These are phyloP conservation scores for Sporisorium graminicola DNA, from an alignment of 1,284 basidiomycete genomes.

Conservation along the genomic window DNA sequence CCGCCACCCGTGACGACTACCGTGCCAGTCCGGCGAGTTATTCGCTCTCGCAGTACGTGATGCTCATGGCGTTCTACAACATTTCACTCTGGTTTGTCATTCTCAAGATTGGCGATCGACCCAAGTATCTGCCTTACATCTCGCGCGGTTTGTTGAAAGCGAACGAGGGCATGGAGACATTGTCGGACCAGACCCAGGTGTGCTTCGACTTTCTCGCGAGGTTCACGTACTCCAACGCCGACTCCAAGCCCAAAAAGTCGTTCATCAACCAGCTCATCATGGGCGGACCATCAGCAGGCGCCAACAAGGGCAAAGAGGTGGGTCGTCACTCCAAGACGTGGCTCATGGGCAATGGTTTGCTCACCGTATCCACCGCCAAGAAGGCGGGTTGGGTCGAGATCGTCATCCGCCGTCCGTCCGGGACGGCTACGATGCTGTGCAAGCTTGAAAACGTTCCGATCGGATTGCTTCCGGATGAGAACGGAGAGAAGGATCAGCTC, in stretches of 20 bases:
- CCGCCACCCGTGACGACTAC: constrained; percentile 61
- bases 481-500: constrained; percentile 76
- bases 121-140: constrained; percentile 86
- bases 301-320: constrained; percentile 62
- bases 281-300: constrained; percentile 60
- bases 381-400: constrained; percentile 91
- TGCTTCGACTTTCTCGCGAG: constrained; percentile 98
- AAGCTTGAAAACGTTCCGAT: constrained; percentile 83
- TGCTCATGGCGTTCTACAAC: constrained; percentile 90
- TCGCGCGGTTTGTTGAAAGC: constrained; percentile 87
- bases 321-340: constrained; percentile 77
- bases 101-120: constrained; percentile 85
- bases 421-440: constrained; percentile 85
- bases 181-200: constrained; percentile 93
- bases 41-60: constrained; percentile 94
- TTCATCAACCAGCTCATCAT: constrained; percentile 78
- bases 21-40: constrained; percentile 73
- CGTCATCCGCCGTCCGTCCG: constrained; percentile 86
- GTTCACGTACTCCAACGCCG: constrained; percentile 93
- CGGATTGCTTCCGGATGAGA: constrained; percentile 62
- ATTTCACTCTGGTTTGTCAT: constrained; percentile 97
- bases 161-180: constrained; percentile 80
- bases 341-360: constrained; percentile 86
- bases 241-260: constrained; percentile 87
- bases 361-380: constrained; percentile 83